Base-by-base conservation (phyloP, 2,329 filamentous ascomycete genomes). In the Venturia asperata region DNA sequence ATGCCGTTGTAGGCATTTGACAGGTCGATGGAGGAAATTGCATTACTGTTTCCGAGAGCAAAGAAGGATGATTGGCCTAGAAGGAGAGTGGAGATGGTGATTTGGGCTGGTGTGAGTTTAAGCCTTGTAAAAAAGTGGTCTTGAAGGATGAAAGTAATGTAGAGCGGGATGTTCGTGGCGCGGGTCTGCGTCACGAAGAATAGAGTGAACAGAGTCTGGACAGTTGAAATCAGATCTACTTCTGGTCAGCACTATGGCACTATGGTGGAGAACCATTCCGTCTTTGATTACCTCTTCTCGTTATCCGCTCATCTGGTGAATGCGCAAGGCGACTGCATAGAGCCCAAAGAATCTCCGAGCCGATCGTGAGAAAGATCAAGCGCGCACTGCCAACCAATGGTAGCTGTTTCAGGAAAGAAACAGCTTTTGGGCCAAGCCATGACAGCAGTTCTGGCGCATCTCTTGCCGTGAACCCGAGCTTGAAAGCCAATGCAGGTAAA, bases 1-100 rank as follows among this genome's bases (percentile, higher is more conserved):
- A 99, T 82, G 68, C 94, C 94, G 71, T 99, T 99, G 78, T 99
- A 99, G 0, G 92, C 92, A 73, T 88, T 96, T 6, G 91, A 95
- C 24, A 99, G 83, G 72, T 97, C 92, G 70, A 99, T 86, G n/a
- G 90, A 93, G 15, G 92, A 96, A 69, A 99, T 96, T 49, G 94
- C 89, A 74, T 99, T 99, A 60, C 90, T 91, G 73, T 92, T 92
- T 30, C 92, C 94, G 68, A 91, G 86, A 39, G 91, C 88, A 74
- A 97, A 99, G 81, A 96, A 99, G 63, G 88, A 87, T 43, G 85
- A 81, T 77, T 92, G 87, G 69, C 95, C 88, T 49, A 96, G 80
- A 42, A 97, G 83, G 42, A 97, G 79, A 10, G 85, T 85, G 0
- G 89, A 87, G 11, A 87, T 84, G 5, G 87, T 87, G 58, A 90